Percentiles rank a stretch among this genome's conserved stretches.
Evolutionary conservation across 352 stramenopile genomes (phyloP).

Genomic region (Peronospora destructor): DNA sequence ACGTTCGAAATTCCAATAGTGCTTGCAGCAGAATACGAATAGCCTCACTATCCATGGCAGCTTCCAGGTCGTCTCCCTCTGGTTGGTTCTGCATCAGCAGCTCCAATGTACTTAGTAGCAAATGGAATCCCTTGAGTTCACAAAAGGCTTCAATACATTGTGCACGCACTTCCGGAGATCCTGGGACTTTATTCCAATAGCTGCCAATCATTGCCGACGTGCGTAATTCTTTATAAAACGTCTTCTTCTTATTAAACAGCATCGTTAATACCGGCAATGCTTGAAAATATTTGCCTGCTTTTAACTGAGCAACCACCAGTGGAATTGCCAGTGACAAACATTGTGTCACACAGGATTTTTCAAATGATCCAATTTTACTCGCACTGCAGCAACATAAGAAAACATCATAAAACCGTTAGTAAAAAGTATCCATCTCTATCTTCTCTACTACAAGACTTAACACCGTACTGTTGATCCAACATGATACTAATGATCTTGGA

Average conservation of each 20-base stretch:
- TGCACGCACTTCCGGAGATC: constrained; percentile 69
- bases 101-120: constrained; percentile 69
- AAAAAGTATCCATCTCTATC: neutral
- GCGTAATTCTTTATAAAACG: constrained; percentile 85
- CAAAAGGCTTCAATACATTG: constrained; percentile 83
- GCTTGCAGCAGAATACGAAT: constrained; percentile 74
- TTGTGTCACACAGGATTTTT: constrained; percentile 83
- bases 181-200: constrained; percentile 85
- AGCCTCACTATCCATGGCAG: constrained; percentile 71
- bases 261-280: constrained; percentile 67
- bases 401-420: constrained; percentile 4
- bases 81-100: constrained; percentile 48
- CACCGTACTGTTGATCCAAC: constrained; percentile 84
- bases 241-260: constrained; percentile 87
- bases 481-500: constrained; percentile 84
- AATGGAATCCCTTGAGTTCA: constrained; percentile 70
- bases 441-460: neutral
- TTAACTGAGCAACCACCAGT: constrained; percentile 67
- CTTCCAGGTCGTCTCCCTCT: constrained; percentile 38
- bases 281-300: constrained; percentile 55
- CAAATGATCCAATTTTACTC: constrained; percentile 81
- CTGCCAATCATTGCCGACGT: constrained; percentile 84
- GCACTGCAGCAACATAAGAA: constrained; percentile 30
- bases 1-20: constrained; percentile 66
- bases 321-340: constrained; percentile 59